Evolutionary conservation across 2,329 filamentous ascomycete genomes (phyloP), one percentile per base, ranked within the genome.

Genomic region (Sclerotinia glacialis): DNA sequence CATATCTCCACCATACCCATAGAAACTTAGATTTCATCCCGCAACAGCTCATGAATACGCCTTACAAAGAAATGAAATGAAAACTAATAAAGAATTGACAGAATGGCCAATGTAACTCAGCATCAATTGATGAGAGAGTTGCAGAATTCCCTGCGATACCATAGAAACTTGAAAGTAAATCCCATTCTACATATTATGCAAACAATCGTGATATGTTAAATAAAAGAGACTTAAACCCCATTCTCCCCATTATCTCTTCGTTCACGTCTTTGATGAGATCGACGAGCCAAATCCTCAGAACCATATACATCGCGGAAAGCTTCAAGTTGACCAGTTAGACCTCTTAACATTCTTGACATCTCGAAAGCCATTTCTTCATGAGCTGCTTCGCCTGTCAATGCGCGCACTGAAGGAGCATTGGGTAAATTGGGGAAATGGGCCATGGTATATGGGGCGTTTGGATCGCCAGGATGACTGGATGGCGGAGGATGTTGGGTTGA

Each of bases 251-350:
- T 50, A 21, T 62, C 60, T 40, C 67, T 59, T 40, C 56, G 58
- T 28, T 66, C 42, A 58, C 47, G 66, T 23, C 46, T 63, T 37
- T 49, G 58, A 11, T 54, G 58, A 11, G 53, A 52, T 44, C 47
- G 64, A 3, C 65, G 66, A 23, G 66, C 37, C 6, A 72, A 49
- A 42, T 69, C 65, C 5, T 64, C 60, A 34, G 67, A 65, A 37
- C 68, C 67, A 58, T 74, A 75, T 3, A 74, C 68, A 44, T 72
- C 69, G 40, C 68, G 68, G 58, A 76, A 76, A 7, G 70, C 67
- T 18, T 69, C 67, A 2, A 76, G 67, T 49, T 76, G 73, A 3
- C 28, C 56, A 21, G 60, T 72, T 40, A 76, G 68, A 26, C 68
- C 68, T 49, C 50, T 64, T 46, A 76, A 54, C 31, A 71, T 68